These are phyloP conservation scores for Linderniella brevidens DNA, from an alignment of 257 asterid species.

Conservation along the genomic window DNA sequence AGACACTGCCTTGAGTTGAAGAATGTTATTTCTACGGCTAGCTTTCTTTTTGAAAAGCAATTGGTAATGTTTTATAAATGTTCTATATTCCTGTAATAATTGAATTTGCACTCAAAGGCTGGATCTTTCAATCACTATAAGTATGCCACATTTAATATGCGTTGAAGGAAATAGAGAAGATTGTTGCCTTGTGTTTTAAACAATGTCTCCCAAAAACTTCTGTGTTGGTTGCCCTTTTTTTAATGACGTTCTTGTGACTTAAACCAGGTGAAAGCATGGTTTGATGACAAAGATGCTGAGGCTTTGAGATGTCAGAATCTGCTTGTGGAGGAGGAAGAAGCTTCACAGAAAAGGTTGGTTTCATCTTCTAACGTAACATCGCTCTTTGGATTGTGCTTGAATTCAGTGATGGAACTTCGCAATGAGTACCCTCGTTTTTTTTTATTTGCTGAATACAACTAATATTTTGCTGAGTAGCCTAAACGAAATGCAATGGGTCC, in stretches of 20 bases:
- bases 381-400: neutral
- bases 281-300: conserved; percentile 59
- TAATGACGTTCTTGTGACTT: conserved; percentile 7
- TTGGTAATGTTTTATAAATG: conserved; percentile 26
- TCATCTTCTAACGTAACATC: neutral
- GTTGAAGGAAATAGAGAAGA: too few relatives aligned
- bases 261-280: conserved; percentile 59
- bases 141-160: neutral
- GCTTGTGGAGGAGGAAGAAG: conserved; percentile 77
- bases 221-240: neutral
- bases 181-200: neutral
- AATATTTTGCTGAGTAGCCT: neutral
- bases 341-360: conserved; percentile 42
- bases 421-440: neutral
- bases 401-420: neutral
- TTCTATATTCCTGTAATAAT: conserved; percentile 4
- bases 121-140: neutral
- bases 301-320: conserved; percentile 65
- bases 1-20: conserved; percentile 34
- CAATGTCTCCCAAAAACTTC: neutral
- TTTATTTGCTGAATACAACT: too few relatives aligned
- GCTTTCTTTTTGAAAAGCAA: conserved; percentile 60
- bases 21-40: conserved; percentile 46
- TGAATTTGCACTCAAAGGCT: neutral
- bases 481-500: neutral